A percentile compares a stretch with the other conserved stretches of the same genome.
Evolutionary conservation across 768 basidiomycete species (phyloP).

Genomic region (Piloderma croceum): DNA sequence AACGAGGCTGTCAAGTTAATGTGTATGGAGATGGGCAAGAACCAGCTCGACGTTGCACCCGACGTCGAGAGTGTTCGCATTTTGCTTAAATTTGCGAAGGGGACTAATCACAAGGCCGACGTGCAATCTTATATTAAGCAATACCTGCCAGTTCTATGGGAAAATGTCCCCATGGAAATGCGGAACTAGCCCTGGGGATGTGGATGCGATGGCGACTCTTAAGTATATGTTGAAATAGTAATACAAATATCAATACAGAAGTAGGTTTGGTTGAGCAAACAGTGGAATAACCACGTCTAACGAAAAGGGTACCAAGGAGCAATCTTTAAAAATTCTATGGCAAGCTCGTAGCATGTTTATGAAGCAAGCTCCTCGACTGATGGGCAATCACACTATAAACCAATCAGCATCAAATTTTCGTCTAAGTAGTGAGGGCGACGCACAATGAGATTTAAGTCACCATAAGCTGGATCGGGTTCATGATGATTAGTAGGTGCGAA

Average conservation of each 20-base stretch:
- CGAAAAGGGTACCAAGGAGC: no score
- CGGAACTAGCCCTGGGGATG: constrained; percentile 6
- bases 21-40: constrained; percentile 58
- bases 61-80: constrained; percentile 46
- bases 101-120: constrained; percentile 36
- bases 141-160: constrained; percentile 34
- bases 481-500: constrained; percentile 9
- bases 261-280: no score
- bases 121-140: constrained; percentile 42
- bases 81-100: constrained; percentile 49
- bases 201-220: constrained; percentile 13
- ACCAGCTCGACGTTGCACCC: constrained; percentile 38
- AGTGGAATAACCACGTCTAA: no score
- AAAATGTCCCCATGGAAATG: constrained; percentile 19
- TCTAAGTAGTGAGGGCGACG: constrained; percentile 33
- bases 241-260: no score
- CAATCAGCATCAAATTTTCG: constrained; percentile 1
- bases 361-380: constrained; percentile 73
- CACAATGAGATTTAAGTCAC: constrained; percentile 86
- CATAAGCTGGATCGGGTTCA: constrained; percentile 60
- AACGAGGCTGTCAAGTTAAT: constrained; percentile 63
- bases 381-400: constrained; percentile 72
- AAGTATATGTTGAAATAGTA: no score
- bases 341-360: no score
- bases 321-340: no score